These are phyloP conservation scores for Linnemannia elongata DNA, from an alignment of 192 early-diverging fungal genomes.

Conservation along the genomic window DNA sequence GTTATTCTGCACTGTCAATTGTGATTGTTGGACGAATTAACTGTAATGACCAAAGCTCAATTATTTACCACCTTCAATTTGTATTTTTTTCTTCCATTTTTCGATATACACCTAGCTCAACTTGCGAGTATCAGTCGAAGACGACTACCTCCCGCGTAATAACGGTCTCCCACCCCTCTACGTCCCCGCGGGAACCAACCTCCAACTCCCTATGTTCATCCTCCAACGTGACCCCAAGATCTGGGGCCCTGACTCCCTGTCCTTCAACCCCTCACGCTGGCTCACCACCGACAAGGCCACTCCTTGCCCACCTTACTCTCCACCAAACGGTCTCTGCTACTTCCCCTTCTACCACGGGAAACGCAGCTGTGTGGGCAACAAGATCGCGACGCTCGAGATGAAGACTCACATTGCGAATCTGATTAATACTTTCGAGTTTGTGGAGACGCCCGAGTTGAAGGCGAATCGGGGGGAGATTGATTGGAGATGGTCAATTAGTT, in stretches of 20 bases:
- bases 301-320: conserved; percentile 33
- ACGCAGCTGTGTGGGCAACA: conserved; percentile 67
- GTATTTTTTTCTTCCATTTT: neutral
- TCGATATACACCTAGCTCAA: conserved; percentile 43
- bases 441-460: conserved; percentile 59
- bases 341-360: conserved; percentile 66
- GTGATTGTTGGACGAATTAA: neutral
- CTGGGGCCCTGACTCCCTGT: conserved; percentile 52
- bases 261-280: conserved; percentile 62
- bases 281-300: conserved; percentile 18
- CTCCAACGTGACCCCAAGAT: conserved; percentile 59
- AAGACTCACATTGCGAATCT: conserved; percentile 64
- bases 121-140: conserved; percentile 41
- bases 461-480: conserved; percentile 20
- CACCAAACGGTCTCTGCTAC: conserved; percentile 49
- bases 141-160: conserved; percentile 53
- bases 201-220: conserved; percentile 61
- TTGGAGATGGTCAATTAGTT: conserved; percentile 42
- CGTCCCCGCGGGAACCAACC: conserved; percentile 30
- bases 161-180: conserved; percentile 55
- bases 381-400: conserved; percentile 68
- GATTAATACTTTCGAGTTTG: conserved; percentile 60
- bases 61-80: neutral
- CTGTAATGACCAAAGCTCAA: neutral
- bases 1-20: neutral